Percentiles rank a stretch among this genome's conserved stretches.
These are phyloP conservation scores for Aspergillus unguis DNA, from an alignment of 2,329 filamentous ascomycete species.

Conservation along the genomic window DNA sequence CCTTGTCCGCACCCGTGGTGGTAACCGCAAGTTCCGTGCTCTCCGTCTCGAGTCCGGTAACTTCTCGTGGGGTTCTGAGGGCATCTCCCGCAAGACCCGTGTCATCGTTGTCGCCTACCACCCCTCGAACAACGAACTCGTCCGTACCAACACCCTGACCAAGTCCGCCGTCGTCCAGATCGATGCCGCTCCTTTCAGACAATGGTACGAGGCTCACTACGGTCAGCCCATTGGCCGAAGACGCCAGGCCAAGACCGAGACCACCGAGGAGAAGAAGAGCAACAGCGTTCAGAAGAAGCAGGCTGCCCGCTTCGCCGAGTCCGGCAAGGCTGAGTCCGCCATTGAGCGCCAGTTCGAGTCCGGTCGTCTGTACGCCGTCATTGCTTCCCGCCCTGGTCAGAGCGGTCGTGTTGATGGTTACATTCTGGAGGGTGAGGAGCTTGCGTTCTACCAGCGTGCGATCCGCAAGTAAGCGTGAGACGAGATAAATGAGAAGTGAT, in stretches of 20 bases:
- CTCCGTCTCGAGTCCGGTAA: slow-evolving; percentile 98
- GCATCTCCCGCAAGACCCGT: slow-evolving; percentile 97
- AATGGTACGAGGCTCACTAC: slow-evolving; percentile 99
- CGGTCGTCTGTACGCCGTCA: slow-evolving; percentile 90
- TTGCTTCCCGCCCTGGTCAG: slow-evolving; percentile 92
- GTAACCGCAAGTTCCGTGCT: slow-evolving; percentile 99
- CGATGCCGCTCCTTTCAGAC: slow-evolving; percentile 97
- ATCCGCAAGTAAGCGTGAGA: slow-evolving; percentile 81
- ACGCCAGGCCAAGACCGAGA: slow-evolving; percentile 75
- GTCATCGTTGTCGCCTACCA: slow-evolving; percentile 98
- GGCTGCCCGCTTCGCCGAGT: slow-evolving; percentile 73
- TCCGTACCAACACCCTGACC: slow-evolving; percentile 99
- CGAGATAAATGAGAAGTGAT: slow-evolving; percentile 13
- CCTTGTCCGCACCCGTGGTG: slow-evolving; percentile 93
- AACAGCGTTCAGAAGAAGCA: slow-evolving; percentile 97
- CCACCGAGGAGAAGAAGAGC: slow-evolving; percentile 76
- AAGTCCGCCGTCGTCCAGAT: slow-evolving; percentile 98
- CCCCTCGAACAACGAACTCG: slow-evolving; percentile 99
- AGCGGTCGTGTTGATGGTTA: slow-evolving; percentile 95
- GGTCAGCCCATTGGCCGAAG: slow-evolving; percentile 82
- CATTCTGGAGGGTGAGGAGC: slow-evolving; percentile 98
- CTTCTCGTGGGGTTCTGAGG: slow-evolving; percentile 99
- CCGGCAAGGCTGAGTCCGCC: slow-evolving; percentile 87
- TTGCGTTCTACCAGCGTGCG: slow-evolving; percentile 99
- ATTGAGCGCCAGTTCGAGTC: slow-evolving; percentile 99